Evolutionary conservation across 2,329 filamentous ascomycete genomes (phyloP), one percentile per base, ranked within the genome.

Genomic region (Colletotrichum destructivum): DNA sequence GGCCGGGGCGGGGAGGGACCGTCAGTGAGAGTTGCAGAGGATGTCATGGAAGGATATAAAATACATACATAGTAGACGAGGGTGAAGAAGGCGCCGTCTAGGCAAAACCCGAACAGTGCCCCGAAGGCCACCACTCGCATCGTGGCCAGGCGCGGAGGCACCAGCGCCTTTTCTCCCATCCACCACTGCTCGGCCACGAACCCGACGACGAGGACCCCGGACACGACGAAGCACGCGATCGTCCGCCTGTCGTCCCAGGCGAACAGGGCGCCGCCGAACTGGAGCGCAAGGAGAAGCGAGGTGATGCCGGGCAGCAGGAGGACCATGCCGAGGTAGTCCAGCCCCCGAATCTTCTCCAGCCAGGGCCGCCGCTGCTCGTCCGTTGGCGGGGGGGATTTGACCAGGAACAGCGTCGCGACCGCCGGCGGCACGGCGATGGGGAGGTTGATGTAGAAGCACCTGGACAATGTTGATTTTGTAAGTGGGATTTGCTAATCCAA

Each of bases 221-320:
- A 77, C 0, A 81, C 47, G 0, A 57, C 68, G n/a, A 71, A 71
- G 6, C 56, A 77, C 4, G 67, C 78, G 38, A 83, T 78, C 38
- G 82, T 78, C 9, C 77, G 77, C 8, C 63, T 75, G 49, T 76
- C 73, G 9, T 47, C 74, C 82, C 82, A 83, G 0, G 77, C 15
- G 44, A 80, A 80, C 18, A 74, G 76, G 7, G 74, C 76, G 12
- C 80, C 82, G 56, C 82, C 82, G 82, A 83, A 85, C 64, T 86
- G 83, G 16, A 87, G 77, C 3, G 85, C 85, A 4, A 87, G 76
- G 0, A 86, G 74, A 5, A 86, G 79, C 69, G 82, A 85, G 49
- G 84, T 75, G 23, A 75, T 67, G 12, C 69, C 75, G 1, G 74
- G 74, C 7, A 78, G 56, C 11, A 78, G 51, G 26, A 71, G 49